Conservation (phyloP, 2,329 filamentous ascomycete species). For the Phyllosticta capitalensis region DNA sequence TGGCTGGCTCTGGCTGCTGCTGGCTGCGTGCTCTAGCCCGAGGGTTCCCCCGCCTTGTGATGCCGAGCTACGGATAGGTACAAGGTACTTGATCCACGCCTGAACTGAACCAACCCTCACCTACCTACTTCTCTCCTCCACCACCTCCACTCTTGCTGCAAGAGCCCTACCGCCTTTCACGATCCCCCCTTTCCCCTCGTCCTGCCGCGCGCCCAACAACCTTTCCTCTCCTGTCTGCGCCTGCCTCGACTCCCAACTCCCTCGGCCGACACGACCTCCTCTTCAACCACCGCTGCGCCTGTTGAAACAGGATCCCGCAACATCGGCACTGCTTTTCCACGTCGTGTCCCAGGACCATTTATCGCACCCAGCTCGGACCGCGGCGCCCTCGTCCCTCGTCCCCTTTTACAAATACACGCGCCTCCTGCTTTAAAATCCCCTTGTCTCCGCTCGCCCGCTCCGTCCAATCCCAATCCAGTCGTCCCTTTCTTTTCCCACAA, state of each 20-base stretch:
- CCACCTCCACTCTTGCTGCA: not conserved
- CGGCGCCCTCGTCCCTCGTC: conserved; percentile 8
- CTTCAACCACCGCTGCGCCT: not conserved
- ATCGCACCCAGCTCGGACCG: conserved; percentile 10
- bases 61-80: conserved; percentile 8
- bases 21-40: not conserved
- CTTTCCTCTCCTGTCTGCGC: not conserved
- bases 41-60: conserved; percentile 1
- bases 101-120: not conserved
- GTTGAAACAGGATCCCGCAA: not conserved
- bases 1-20: no score
- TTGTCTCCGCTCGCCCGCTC: conserved; percentile 1
- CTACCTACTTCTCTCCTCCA: conserved; percentile 5
- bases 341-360: conserved; percentile 8
- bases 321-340: not conserved
- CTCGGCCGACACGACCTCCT: not conserved
- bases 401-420: conserved; percentile 8
- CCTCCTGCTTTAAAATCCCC: conserved; percentile 2
- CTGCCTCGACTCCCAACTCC: not conserved
- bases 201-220: not conserved
- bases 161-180: conserved; percentile 11
- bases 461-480: not conserved
- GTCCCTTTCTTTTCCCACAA: not conserved
- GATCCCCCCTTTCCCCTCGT: not conserved
- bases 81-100: conserved; percentile 2